Percentiles rank a stretch among this genome's conserved stretches.
Conservation (phyloP, 495 filamentous ascomycete species). For the Schizothecium vesticola region DNA sequence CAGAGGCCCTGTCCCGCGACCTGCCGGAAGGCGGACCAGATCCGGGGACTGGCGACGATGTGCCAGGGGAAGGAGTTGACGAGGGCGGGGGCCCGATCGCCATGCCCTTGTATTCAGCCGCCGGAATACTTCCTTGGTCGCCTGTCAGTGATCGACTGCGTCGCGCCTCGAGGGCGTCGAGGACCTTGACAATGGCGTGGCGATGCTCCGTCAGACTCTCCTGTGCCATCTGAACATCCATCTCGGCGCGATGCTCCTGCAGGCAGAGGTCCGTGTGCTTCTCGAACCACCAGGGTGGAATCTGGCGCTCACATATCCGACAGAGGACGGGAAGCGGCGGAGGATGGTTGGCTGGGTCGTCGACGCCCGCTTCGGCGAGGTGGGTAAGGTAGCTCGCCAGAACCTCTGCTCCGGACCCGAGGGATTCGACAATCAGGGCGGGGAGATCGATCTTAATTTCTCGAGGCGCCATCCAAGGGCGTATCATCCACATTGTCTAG, state of each 20-base stretch:
- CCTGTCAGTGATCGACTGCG: conserved; percentile 60
- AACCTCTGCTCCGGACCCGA: conserved; percentile 91
- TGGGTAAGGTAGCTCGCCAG: conserved; percentile 88
- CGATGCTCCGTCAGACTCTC: conserved; percentile 91
- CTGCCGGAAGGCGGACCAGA: conserved; percentile 60
- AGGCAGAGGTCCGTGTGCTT: conserved; percentile 96
- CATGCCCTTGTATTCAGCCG: conserved; percentile 86
- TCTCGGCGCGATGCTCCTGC: conserved; percentile 92
- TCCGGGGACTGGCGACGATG: conserved; percentile 52
- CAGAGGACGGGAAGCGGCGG: conserved; percentile 87
- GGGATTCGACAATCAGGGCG: conserved; percentile 80
- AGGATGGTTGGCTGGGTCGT: conserved; percentile 76
- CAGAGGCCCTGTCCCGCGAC: conserved; percentile 75
- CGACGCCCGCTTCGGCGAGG: conserved; percentile 77
- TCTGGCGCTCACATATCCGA: conserved; percentile 94
- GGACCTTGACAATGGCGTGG: conserved; percentile 88
- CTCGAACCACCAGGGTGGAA: conserved; percentile 99
- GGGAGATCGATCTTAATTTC: conserved; percentile 96
- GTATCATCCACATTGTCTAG: conserved; percentile 99
- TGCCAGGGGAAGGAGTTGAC: conserved; percentile 56
- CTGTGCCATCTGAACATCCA: conserved; percentile 93
- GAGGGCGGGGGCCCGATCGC: conserved; percentile 71
- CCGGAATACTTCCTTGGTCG: conserved; percentile 50
- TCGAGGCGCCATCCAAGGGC: conserved; percentile 79
- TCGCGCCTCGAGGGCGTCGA: conserved; percentile 85